Base-by-base conservation (phyloP, 2,329 filamentous ascomycete species). In the Capronia americana region DNA sequence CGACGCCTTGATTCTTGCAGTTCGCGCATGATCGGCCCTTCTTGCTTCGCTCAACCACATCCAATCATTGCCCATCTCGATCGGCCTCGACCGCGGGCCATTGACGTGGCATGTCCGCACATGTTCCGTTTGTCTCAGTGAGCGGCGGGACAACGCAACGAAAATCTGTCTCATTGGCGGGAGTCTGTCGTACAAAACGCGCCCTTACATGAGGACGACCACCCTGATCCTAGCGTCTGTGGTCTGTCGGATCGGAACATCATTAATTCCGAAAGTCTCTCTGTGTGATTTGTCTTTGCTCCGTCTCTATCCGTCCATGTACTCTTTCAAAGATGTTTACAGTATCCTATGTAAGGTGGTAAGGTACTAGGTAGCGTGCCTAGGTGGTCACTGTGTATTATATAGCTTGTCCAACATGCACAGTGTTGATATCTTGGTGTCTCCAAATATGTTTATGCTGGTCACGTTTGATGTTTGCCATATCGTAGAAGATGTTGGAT, bases 41-140 rank as follows among this genome's bases (percentile, higher is more conserved):
- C 50, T 28, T 38, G 24, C 23, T 34, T 41, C 57, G 26, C 38
- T 55, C 11, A 38, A 17, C 56, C 63, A 57, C 50, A 54, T 58
- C 66, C 66, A 69, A 69, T 66, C 63, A 69, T 46, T 55, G 32
- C 10, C 8, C 20, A 64, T 66, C 63, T 65, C 34, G 51, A 61
- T 62, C 57, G 58, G 28, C 56, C 38, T 63, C 54, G 46, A 12
- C 48, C 48, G 23, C 23, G 14, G 38, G 20, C 24, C 28, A 55
- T 48, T 57, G 61, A 53, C 61, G 51, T 63, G 61, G 46, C 44
- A 61, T 30, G 48, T 28, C 58, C 46, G 53, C 41, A 56, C 24
- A 46, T 44, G 30, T 38, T 26, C 64, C 46, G 32, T 34, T 26
- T 66, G 60, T 63, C 57, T 66, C 46, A 60, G 46, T 26, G 53